Conservation (phyloP, 169 alveolate species). For the Amoebophrya sp. region DNA sequence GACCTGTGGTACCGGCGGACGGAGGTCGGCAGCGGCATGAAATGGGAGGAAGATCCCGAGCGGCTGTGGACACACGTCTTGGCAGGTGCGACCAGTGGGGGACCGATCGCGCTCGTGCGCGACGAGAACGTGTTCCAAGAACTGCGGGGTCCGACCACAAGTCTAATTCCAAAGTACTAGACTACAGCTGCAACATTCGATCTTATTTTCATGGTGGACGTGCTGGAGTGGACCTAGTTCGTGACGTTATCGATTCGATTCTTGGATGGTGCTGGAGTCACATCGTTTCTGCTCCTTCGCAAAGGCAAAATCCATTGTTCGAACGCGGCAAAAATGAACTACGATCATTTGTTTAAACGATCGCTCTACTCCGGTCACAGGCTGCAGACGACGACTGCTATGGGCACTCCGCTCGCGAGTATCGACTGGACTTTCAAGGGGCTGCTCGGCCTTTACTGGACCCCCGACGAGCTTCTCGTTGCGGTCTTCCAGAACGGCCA, state of each 20-base stretch:
- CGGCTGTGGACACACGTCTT: not conserved
- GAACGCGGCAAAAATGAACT: no score
- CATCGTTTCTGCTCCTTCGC: no score
- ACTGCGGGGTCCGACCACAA: not conserved
- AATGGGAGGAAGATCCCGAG: not conserved
- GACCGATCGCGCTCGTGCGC: not conserved
- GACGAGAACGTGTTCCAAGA: not conserved
- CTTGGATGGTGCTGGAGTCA: no score
- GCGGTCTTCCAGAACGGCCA: not conserved
- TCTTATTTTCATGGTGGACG: no score
- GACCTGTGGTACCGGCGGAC: not conserved
- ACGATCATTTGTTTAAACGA: no score
- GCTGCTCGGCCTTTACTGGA: not conserved
- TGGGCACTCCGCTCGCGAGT: not conserved
- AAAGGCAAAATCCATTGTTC: no score
- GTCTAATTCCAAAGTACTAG: not conserved
- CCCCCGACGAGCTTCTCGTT: not conserved
- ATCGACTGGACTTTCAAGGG: not conserved
- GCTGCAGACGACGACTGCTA: not conserved
- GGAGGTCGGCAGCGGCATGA: not conserved
- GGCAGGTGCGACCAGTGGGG: not conserved
- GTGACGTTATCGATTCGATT: no score
- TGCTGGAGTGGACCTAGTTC: no score
- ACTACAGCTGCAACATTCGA: no score
- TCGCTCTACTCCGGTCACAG: no score